Evolutionary conservation across 2,329 filamentous ascomycete genomes (phyloP), one percentile per base, ranked within the genome.

Genomic region (Diaporthe ampelina): DNA sequence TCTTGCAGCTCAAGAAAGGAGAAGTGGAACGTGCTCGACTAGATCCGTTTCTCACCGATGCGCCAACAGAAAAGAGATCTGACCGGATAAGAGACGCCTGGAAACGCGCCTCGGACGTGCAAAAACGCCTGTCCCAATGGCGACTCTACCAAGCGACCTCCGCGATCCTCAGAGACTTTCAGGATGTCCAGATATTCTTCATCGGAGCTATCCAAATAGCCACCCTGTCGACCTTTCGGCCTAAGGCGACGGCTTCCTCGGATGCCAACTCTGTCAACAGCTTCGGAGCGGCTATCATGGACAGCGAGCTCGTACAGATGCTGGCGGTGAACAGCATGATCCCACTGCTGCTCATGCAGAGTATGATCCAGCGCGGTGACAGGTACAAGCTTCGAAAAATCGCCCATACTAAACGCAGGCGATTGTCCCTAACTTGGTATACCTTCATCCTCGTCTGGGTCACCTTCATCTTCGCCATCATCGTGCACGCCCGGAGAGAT

Each of bases 401-500:
- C 7, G 7, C 3, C 0, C 24, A 63, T 8, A 43, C 37, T 13
- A 13, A 45, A 7, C 37, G 26, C 37, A 26, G 24, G 37, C 37
- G 58, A 2, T 13, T n/a, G 24, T 26, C 58, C 3, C 4, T 63
- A 1, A 26, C 58, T 8, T 68, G 59, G 59, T 73, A 73, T n/a
- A 58, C 52, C 50, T 68, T 73, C 26, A 21, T 26, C 17, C 71
- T 73, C 24, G 59, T 73, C 29, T 73, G 71, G 71, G 26, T 69
- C 17, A 73, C 59, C 17, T 43, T 68, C 35, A 21, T 43, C 1
- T n/a, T 73, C 4, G 59, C 71, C 26, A 40, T 50, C 7, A 26
- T 48, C 21, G 50, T 73, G 9, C 50, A 57, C 10, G 40, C 40
- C 2, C 40, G 59, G 37, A 45, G 50, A 35, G 56, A 69, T 19